These are phyloP conservation scores for Nicotiana undulata DNA, from an alignment of 257 asterid species.

Conservation along the genomic window DNA sequence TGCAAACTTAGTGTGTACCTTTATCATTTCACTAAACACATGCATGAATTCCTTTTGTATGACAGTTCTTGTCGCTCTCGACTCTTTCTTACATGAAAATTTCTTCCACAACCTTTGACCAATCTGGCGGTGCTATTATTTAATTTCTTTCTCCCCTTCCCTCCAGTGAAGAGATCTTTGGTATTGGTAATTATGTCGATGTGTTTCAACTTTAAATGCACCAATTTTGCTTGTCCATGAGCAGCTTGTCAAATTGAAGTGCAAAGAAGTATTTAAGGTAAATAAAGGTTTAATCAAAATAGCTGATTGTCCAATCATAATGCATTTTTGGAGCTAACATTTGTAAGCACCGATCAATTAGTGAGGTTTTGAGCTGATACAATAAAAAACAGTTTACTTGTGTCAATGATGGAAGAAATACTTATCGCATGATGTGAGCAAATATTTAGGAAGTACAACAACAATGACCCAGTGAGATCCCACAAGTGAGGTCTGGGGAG, in stretches of 20 bases:
- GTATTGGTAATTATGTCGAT: neutral
- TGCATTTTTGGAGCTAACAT: neutral
- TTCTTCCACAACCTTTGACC: neutral
- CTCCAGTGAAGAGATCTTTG: neutral
- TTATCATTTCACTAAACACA: neutral
- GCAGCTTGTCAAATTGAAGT: neutral
- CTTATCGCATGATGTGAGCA: too few relatives aligned
- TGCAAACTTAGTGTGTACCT: neutral
- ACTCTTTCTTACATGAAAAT: neutral
- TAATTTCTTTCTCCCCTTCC: neutral
- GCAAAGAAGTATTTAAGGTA: neutral
- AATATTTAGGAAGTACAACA: too few relatives aligned
- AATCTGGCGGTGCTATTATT: neutral
- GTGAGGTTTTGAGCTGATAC: too few relatives aligned
- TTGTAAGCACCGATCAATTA: too few relatives aligned
- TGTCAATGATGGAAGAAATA: too few relatives aligned
- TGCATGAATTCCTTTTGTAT: neutral
- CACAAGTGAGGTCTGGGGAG: too few relatives aligned
- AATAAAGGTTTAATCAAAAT: neutral
- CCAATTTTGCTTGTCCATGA: constrained; percentile 1
- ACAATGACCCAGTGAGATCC: too few relatives aligned
- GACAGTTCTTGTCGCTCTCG: neutral
- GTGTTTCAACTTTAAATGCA: neutral
- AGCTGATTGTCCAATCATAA: neutral
- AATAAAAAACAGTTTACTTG: too few relatives aligned